Evolutionary conservation across 2,329 filamentous ascomycete species (phyloP).

Genomic region (Ambrosiella xylebori): DNA sequence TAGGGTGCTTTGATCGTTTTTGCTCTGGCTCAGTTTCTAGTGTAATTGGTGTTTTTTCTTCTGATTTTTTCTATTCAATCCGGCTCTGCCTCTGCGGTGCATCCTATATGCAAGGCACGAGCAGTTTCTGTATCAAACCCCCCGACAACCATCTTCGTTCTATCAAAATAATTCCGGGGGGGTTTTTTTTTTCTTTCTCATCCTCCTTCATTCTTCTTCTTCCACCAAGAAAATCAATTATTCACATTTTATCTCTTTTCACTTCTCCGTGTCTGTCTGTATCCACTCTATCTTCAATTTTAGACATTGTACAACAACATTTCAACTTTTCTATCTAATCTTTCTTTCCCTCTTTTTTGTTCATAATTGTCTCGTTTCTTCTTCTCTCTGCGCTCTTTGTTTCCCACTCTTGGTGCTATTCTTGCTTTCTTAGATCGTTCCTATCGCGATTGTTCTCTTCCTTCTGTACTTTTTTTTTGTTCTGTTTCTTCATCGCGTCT

Average conservation of each 20-base stretch:
- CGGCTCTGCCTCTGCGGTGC: neutral
- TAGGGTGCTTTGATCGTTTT: conserved; percentile 5
- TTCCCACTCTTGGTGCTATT: neutral
- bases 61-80: neutral
- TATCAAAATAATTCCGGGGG: neutral
- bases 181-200: neutral
- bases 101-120: neutral
- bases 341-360: neutral
- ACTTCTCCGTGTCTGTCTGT: neutral
- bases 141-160: neutral
- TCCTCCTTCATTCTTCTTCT: neutral
- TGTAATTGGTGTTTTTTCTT: neutral
- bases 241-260: neutral
- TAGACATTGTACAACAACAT: neutral
- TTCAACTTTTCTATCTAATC: neutral
- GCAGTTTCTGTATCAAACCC: neutral
- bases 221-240: neutral
- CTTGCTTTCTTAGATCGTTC: neutral
- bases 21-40: neutral
- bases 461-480: conserved; percentile 1
- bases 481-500: neutral
- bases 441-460: neutral
- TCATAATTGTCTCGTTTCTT: conserved; percentile 1
- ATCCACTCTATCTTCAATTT: neutral
- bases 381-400: neutral